Evolutionary conservation across 192 early-diverging fungal genomes (phyloP), one percentile per base, ranked within the genome.

Genomic region (Entomortierella chlamydospora): DNA sequence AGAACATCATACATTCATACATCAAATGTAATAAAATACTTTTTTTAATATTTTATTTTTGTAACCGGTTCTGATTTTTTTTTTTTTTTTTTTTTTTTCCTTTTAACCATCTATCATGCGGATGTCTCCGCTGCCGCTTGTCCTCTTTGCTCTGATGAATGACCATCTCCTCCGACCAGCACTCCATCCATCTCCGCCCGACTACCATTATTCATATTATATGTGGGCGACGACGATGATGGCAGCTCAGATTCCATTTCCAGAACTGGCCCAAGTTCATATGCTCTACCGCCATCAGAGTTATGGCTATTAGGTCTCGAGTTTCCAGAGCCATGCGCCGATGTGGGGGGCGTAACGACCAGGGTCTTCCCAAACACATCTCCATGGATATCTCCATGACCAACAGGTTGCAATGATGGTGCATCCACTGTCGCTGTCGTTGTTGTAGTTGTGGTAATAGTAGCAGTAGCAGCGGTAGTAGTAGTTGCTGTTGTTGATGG

Each of bases 331-430:
- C 31, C 31, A 20, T 26, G 31, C 30, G 31, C 4, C 22, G 53
- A 47, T 20, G 13, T 15, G 37, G 41, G 52, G 1, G 69, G 41
- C 2, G 73, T 33, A 0, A 65, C 26, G 11, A 64, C 70, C 33
- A 72, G 26, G 4, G 70, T 72, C 55, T 72, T 72, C 28, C 70
- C 70, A 72, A 72, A 64, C 41, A 72, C 70, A 57, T 72, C 70
- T 18, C 39, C 53, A 31, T 53, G 49, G 10, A 11, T 6, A 37
- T 54, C 50, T 15, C 43, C 60, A 2, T n/a, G 25, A 29, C 41
- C 28, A 43, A 33, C 20, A 34, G 63, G 20, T 4, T 50, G 25
- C n/a, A 18, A 30, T 57, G 26, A 15, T 31, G 53, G 22, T 29
- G 39, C n/a, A n/a, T n/a, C n/a, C n/a, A n/a, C n/a, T n/a, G n/a